Conservation (phyloP, 2,329 filamentous ascomycete species). For the Sporothrix luriei region DNA sequence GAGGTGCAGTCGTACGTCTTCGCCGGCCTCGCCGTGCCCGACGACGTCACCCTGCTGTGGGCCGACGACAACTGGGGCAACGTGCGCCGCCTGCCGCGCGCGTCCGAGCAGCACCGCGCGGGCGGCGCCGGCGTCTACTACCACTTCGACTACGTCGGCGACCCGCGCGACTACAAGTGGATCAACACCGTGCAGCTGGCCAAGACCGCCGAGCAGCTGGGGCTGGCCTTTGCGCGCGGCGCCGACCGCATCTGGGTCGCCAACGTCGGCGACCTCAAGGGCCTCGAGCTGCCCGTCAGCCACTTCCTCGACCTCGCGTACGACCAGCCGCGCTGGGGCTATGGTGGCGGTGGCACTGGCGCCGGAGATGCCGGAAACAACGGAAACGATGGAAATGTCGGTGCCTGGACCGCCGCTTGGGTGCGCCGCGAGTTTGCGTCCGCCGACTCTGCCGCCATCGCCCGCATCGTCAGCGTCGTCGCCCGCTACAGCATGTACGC, state of each 20-base stretch:
- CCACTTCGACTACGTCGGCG: slow-evolving; percentile 58
- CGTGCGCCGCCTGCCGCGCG: slow-evolving; percentile 62
- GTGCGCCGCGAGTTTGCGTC: slow-evolving; percentile 59
- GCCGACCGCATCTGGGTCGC: slow-evolving; percentile 67
- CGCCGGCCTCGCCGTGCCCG: slow-evolving; percentile 62
- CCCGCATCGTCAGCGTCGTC: slow-evolving; percentile 56
- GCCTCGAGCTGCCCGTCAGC: slow-evolving; percentile 64
- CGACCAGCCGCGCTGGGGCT: slow-evolving; percentile 59
- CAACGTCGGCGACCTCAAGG: slow-evolving; percentile 69
- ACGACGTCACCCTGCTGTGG: slow-evolving; percentile 69
- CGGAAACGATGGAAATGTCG: too few species aligned
- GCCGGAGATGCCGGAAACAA: too few species aligned
- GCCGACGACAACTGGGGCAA: slow-evolving; percentile 72
- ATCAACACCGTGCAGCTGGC: slow-evolving; percentile 66
- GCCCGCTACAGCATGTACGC: slow-evolving; percentile 59
- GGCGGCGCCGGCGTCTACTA: slow-evolving; percentile 70
- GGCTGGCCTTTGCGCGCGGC: slow-evolving; percentile 59
- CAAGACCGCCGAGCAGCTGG: slow-evolving; percentile 64
- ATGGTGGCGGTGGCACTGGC: too few species aligned
- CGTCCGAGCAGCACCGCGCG: slow-evolving; percentile 59
- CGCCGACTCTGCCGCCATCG: slow-evolving; percentile 49
- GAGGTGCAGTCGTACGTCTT: slow-evolving; percentile 72
- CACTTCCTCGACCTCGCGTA: slow-evolving; percentile 71
- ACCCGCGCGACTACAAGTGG: slow-evolving; percentile 57
- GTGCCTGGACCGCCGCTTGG: slow-evolving; percentile 59